Evolutionary conservation across 2,329 filamentous ascomycete genomes (phyloP).

Genomic region (Xylariaceae sp.): DNA sequence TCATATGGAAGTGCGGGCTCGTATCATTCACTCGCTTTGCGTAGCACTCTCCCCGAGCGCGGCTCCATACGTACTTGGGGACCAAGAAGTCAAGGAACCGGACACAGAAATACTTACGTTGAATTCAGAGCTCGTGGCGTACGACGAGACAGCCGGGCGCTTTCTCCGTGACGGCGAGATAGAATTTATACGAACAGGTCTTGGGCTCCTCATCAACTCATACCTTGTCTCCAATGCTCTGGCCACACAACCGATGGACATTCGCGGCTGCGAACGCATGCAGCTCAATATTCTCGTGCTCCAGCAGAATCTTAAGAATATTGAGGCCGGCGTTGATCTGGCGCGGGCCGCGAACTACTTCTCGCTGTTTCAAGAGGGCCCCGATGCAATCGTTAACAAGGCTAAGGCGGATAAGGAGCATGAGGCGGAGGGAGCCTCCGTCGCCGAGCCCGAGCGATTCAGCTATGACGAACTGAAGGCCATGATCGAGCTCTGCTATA

Average conservation of each 20-base stretch:
- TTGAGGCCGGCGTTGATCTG: conserved; percentile 68
- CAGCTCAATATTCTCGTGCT: conserved; percentile 91
- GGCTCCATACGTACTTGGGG: conserved; percentile 58
- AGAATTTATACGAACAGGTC: conserved; percentile 69
- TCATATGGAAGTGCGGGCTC: conserved; percentile 83
- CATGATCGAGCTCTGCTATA: conserved; percentile 63
- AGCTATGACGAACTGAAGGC: conserved; percentile 64
- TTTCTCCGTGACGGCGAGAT: conserved; percentile 70
- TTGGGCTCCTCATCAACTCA: conserved; percentile 73
- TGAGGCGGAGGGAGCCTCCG: conserved; percentile 28
- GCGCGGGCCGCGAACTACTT: conserved; percentile 64
- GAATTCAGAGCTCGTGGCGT: conserved; percentile 78
- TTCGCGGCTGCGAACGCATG: conserved; percentile 77
- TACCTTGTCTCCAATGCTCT: conserved; percentile 70
- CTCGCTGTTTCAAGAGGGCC: conserved; percentile 60
- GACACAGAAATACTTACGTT: conserved; percentile 78
- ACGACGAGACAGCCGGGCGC: conserved; percentile 75
- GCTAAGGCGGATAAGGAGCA: conserved; percentile 45
- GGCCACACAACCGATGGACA: conserved; percentile 78
- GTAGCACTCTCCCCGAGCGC: conserved; percentile 56
- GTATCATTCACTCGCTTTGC: conserved; percentile 74
- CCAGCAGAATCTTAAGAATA: conserved; percentile 94
- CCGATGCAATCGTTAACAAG: conserved; percentile 60
- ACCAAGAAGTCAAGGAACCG: conserved; percentile 71
- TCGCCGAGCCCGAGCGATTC: conserved; percentile 42